Conservation (phyloP, 176 grass and related monocot genomes). For the Luzula sylvatica region DNA sequence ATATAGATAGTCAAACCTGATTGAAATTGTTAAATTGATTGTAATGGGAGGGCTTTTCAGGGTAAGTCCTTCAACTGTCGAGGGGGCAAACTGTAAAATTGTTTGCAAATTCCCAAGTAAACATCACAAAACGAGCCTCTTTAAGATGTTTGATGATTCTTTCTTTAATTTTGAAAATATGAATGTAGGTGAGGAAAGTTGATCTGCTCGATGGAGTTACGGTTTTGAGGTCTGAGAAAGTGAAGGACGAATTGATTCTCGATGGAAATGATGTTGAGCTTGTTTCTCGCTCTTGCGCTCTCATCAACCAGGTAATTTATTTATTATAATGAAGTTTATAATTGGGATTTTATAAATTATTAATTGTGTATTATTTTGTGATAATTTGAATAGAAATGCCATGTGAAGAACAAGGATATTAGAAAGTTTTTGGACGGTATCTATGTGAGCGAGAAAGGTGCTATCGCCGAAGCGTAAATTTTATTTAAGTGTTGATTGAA, state of each 20-base stretch:
- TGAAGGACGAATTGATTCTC: constrained; percentile 77
- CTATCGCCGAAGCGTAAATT: constrained; percentile 31
- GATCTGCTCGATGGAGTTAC: constrained; percentile 76
- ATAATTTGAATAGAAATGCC: constrained; percentile 58
- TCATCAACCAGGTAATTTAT: constrained; percentile 68
- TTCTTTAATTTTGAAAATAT: neutral
- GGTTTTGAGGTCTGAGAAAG: constrained; percentile 67
- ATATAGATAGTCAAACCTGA: neutral
- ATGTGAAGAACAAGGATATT: constrained; percentile 75
- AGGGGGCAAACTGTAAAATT: constrained; percentile 3
- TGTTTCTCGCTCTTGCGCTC: constrained; percentile 52
- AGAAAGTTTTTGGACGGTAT: constrained; percentile 75
- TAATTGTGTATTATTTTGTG: too few relatives aligned
- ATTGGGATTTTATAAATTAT: too few relatives aligned
- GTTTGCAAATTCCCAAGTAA: constrained; percentile 3
- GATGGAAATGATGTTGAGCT: constrained; percentile 81
- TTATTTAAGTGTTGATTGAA: too few relatives aligned
- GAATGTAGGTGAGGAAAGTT: constrained; percentile 58
- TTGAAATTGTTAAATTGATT: neutral
- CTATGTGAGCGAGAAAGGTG: constrained; percentile 61
- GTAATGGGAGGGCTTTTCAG: neutral
- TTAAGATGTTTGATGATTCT: constrained; percentile 8
- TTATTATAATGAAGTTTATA: too few relatives aligned
- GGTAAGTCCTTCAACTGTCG: constrained; percentile 7
- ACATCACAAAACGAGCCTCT: neutral